Conservation (phyloP, 495 filamentous ascomycete species). For the Beverwykella pulmonaria region DNA sequence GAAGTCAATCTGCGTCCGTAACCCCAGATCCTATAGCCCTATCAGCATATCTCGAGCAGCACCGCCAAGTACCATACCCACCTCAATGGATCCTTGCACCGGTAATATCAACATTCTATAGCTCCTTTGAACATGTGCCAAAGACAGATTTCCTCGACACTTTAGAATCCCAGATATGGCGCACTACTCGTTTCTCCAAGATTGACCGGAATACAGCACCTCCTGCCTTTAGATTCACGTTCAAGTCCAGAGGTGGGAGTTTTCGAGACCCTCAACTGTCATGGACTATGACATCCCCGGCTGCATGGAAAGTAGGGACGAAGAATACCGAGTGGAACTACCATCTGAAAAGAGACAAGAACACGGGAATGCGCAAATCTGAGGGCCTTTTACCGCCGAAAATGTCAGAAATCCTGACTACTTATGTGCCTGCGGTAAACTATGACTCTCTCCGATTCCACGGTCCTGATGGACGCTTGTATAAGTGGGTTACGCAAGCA, state of each 20-base stretch:
- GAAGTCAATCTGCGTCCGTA: neutral
- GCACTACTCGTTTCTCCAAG: neutral
- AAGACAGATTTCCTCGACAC: conserved; percentile 25
- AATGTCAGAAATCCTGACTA: conserved; percentile 7
- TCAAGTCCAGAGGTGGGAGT: conserved; percentile 19
- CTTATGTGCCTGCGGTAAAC: conserved; percentile 13
- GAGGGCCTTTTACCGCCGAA: conserved; percentile 20
- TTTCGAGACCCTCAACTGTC: conserved; percentile 12
- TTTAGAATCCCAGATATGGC: conserved; percentile 9
- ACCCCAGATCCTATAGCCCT: conserved; percentile 12
- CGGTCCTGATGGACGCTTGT: conserved; percentile 15
- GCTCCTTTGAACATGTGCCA: neutral
- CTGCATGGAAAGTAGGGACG: neutral
- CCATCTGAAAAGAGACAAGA: conserved; percentile 11
- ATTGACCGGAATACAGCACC: neutral
- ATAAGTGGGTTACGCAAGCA: conserved; percentile 20
- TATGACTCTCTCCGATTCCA: conserved; percentile 29
- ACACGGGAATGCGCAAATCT: conserved; percentile 1
- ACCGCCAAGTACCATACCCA: conserved; percentile 29
- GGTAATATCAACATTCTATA: conserved; percentile 12
- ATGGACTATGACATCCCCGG: conserved; percentile 23
- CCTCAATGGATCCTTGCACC: conserved; percentile 30
- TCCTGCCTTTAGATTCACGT: conserved; percentile 9
- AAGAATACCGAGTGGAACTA: conserved; percentile 20
- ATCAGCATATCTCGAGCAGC: conserved; percentile 21